phyloP scores from a whole-genome alignment of 2,329 filamentous ascomycete genomes.

The Botrytis byssoidea region DNA sequence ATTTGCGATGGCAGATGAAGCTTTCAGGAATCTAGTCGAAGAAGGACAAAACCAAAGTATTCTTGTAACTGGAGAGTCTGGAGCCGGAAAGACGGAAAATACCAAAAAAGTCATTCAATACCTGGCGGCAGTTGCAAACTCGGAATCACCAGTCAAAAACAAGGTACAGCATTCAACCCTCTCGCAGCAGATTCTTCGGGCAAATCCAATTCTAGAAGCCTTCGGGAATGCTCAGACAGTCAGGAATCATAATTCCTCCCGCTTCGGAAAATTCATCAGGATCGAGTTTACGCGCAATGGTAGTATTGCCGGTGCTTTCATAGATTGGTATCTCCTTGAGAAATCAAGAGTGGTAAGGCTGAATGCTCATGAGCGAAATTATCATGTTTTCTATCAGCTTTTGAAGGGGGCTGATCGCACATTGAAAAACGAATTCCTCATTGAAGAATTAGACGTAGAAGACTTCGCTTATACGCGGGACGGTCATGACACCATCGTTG shows the following conservation, averaged over 20 bases:
- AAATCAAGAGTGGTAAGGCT: constrained; percentile 96
- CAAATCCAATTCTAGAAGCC: constrained; percentile 95
- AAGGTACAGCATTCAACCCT: constrained; percentile 73
- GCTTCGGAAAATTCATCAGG: constrained; percentile 97
- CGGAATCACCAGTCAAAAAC: constrained; percentile 67
- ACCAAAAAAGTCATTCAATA: constrained; percentile 99
- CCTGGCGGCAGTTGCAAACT: constrained; percentile 86
- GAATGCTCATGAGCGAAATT: constrained; percentile 86
- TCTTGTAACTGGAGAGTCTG: constrained; percentile 94
- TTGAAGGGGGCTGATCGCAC: constrained; percentile 75
- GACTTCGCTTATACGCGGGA: constrained; percentile 90
- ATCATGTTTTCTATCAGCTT: constrained; percentile 96
- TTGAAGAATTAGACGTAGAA: constrained; percentile 72
- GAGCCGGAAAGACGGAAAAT: constrained; percentile 97
- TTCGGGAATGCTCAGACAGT: constrained; percentile 99
- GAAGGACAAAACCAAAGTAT: constrained; percentile 97
- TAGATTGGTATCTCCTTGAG: constrained; percentile 97
- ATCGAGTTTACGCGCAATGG: constrained; percentile 90
- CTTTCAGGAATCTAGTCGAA: constrained; percentile 92
- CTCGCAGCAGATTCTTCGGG: constrained; percentile 92
- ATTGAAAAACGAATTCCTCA: constrained; percentile 73
- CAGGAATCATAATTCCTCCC: constrained; percentile 95
- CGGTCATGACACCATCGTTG: constrained; percentile 87
- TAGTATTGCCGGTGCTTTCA: constrained; percentile 91
- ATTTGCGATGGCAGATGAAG: constrained; percentile 95